Evolutionary conservation across 2,329 filamentous ascomycete genomes (phyloP).

Genomic region (Fusarium nanum): DNA sequence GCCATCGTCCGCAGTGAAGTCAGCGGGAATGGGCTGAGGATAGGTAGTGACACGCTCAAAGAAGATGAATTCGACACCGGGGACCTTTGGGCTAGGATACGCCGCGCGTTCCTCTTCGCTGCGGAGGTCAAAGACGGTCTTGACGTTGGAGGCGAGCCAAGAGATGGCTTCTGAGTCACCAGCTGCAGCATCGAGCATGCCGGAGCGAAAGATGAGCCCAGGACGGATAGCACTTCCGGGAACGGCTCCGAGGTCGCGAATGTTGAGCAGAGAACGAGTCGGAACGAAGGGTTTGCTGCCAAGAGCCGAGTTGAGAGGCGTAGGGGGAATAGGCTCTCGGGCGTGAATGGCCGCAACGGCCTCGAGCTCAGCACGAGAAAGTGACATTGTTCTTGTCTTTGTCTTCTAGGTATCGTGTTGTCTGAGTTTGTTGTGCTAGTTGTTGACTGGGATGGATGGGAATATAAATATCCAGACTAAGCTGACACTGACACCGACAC

Average conservation of each 20-base stretch:
- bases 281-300: constrained; percentile 59
- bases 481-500: constrained; percentile 9
- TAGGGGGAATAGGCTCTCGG: constrained; percentile 52
- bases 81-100: constrained; percentile 58
- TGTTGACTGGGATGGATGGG: neutral
- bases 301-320: constrained; percentile 53
- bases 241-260: constrained; percentile 62
- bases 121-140: constrained; percentile 64
- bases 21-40: constrained; percentile 51
- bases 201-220: constrained; percentile 60
- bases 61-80: constrained; percentile 61
- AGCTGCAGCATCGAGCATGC: constrained; percentile 53
- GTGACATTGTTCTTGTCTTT: constrained; percentile 28
- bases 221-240: constrained; percentile 56
- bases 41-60: constrained; percentile 51
- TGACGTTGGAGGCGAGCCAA: constrained; percentile 54
- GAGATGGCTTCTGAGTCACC: constrained; percentile 49
- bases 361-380: constrained; percentile 46
- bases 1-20: constrained; percentile 60
- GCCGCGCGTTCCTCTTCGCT: constrained; percentile 56
- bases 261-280: constrained; percentile 62
- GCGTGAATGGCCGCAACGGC: constrained; percentile 58
- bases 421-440: neutral
- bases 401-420: neutral
- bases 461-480: neutral